Percentiles rank a stretch among this genome's conserved stretches.
Evolutionary conservation across 1,284 basidiomycete species (phyloP).

Genomic region (Peniophora sp.): DNA sequence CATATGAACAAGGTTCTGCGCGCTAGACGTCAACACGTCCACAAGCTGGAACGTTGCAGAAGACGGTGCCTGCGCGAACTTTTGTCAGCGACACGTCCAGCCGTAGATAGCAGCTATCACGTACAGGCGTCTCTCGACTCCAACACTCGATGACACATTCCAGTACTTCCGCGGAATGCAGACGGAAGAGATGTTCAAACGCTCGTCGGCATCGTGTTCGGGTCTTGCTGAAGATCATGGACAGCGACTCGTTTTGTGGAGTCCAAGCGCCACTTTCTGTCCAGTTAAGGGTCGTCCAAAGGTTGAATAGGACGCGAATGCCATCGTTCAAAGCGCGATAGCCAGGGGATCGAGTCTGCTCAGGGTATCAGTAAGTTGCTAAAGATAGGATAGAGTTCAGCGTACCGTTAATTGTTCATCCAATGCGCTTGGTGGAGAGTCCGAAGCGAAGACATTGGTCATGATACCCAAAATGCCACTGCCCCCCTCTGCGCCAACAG

Average conservation of each 20-base stretch:
- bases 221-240: conserved; percentile 58
- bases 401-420: conserved; percentile 53
- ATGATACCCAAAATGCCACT: conserved; percentile 74
- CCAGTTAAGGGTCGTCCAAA: conserved; percentile 60
- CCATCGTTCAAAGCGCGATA: conserved; percentile 68
- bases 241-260: conserved; percentile 57
- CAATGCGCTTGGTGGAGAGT: conserved; percentile 30
- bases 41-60: conserved; percentile 75
- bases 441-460: conserved; percentile 71
- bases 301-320: conserved; percentile 57
- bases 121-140: conserved; percentile 48
- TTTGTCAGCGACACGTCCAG: conserved; percentile 3
- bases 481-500: conserved; percentile 32
- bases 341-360: conserved; percentile 58
- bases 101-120: conserved; percentile 13
- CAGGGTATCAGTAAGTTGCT: conserved; percentile 2
- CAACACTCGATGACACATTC: conserved; percentile 79
- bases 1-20: conserved; percentile 86
- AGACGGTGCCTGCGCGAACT: conserved; percentile 17
- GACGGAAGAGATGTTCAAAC: conserved; percentile 82
- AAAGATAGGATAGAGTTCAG: conserved; percentile 5
- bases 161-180: conserved; percentile 73
- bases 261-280: conserved; percentile 35
- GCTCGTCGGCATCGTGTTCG: conserved; percentile 66
- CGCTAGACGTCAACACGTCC: conserved; percentile 77